Evolutionary conservation across 1,139 yeast species (phyloP).

Genomic region (Sugiyamaella paludigena): DNA sequence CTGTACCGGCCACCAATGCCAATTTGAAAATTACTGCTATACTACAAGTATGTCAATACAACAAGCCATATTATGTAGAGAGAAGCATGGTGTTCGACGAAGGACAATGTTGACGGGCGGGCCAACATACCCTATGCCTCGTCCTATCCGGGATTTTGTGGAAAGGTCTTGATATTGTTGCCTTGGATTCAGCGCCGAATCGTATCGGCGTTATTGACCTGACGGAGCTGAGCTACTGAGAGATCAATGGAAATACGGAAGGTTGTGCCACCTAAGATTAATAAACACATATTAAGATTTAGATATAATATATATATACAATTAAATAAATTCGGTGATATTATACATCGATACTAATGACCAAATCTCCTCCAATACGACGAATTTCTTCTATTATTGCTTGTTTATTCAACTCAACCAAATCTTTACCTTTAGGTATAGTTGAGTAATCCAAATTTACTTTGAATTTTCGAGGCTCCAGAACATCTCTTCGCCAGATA

Average conservation of each 20-base stretch:
- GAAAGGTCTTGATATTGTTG: constrained; percentile 13
- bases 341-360: constrained; percentile 26
- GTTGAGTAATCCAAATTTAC: constrained; percentile 77
- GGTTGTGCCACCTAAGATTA: too few relatives aligned
- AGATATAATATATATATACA: constrained; percentile 3
- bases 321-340: background rate
- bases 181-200: too few relatives aligned
- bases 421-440: constrained; percentile 50
- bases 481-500: constrained; percentile 65
- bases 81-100: constrained; percentile 14
- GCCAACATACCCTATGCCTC: constrained; percentile 33
- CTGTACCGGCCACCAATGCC: constrained; percentile 29
- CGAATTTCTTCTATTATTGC: constrained; percentile 71
- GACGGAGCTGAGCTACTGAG: too few relatives aligned
- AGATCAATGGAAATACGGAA: too few relatives aligned
- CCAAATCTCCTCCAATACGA: constrained; percentile 69
- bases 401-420: constrained; percentile 67
- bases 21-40: constrained; percentile 32
- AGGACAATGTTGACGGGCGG: constrained; percentile 22
- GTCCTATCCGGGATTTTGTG: constrained; percentile 24
- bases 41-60: constrained; percentile 31
- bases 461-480: constrained; percentile 59
- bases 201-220: background rate
- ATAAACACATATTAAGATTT: constrained; percentile 1
- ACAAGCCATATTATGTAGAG: constrained; percentile 27